Base-by-base conservation (phyloP, 148 eudicot genomes). In the Rhododendron ferrugineum region DNA sequence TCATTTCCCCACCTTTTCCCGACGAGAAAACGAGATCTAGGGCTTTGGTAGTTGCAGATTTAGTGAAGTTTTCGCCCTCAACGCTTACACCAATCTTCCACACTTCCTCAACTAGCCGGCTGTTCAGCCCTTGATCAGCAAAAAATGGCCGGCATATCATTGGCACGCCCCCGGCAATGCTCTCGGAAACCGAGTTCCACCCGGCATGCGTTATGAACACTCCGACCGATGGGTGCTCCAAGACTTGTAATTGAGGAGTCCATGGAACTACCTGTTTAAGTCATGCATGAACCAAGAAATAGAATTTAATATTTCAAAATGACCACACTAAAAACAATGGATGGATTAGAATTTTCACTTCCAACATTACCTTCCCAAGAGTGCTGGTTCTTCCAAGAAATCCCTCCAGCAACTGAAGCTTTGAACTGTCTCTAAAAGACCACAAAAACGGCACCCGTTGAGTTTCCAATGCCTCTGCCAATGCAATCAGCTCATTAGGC, bases 151-250 rank as follows among this genome's bases (percentile, higher is more conserved):
- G 87, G 85, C 98, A 93, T 13, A 95, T 91, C 87, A 94, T 79
- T 1, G 98, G 97, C 83, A 94, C 93, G 10, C 94, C 93, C 0
- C 84, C 81, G 37, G 87, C 88, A 30, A 95, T 89, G 68, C 95
- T 90, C 87, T 95, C 98, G 74, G 90, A 50, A 0, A 90, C 49
- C 40, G 98, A 95, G 80, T 94, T 94, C 98, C 98, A 95, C 5
- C 98, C 98, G 60, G 93, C 89, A 26, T 95, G 98, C 0, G 95
- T 95, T 56, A 95, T 85, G 83, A 94, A 93, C 47, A 87, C 94
- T 14, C 95, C 94, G 8, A 92, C 80, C 0, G 92, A 85, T 15
- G 86, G 50, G 79, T 92, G 94, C 2, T 72, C 85, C 68, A 95
- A 78, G 6, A 95, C 84, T 28, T 91, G 86, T 83, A 85, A 32